Base-by-base conservation (phyloP, 352 stramenopile species). In the Plasmopara viticola region DNA sequence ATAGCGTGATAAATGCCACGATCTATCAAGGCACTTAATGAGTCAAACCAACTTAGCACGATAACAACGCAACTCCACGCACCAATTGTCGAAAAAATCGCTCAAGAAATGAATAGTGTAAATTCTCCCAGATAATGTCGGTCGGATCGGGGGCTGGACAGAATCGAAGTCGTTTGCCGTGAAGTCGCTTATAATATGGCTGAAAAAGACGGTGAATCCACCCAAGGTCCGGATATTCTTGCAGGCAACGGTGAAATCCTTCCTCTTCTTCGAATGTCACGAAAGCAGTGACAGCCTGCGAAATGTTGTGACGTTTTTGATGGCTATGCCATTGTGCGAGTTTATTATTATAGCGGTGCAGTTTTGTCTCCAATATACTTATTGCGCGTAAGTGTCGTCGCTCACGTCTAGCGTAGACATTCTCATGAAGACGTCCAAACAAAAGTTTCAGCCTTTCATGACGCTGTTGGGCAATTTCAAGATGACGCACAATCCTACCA, bases 261-360 rank as follows among this genome's bases (percentile, higher is more conserved):
- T 93, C 82, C 34, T 90, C 82, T 44, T 93, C 76, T 53, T 93
- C 79, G 51, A 93, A 93, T 17, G 83, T 93, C 49, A 90, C 73
- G 58, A 86, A 93, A 39, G 78, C 83, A 10, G 79, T 93, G 17
- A 90, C 79, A 0, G 78, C 83, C 31, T 77, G 60, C 0, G 72
- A 64, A 15, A 67, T 69, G 29, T 74, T 62, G 38, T 57, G 55
- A 12, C 55, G 54, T 17, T 74, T 70, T 18, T 82, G 57, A 13
- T 58, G 53, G 8, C 34, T n/a, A 10, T 82, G 44, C 58, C 72
- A 85, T 0, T 60, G 60, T 25, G 79, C 70, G 0, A 87, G 48
- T n/a, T 67, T 68, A 8, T 62, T 29, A 35, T 81, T 78, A 13
- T 84, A 73, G 0, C 51, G 60, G 15, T 66, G 54, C 0, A 93